phyloP scores from a whole-genome alignment of 2,329 filamentous ascomycete genomes.

The Scedosporium dehoogii region DNA sequence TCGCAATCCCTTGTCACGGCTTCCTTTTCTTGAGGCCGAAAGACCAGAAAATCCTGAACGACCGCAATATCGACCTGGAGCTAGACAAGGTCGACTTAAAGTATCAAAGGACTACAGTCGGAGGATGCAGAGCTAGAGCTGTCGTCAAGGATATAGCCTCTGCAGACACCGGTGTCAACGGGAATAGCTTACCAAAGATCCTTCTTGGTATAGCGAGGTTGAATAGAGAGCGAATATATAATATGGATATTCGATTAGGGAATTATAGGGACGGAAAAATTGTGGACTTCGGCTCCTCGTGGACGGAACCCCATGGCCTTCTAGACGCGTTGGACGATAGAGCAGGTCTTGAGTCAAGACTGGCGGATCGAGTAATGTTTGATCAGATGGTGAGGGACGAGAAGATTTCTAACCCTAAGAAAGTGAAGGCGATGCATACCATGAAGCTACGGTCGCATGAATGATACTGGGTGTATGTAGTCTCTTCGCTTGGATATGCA shows the following conservation, averaged over 20 bases:
- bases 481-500: no score
- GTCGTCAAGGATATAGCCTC: constrained; percentile 13
- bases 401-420: constrained; percentile 6
- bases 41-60: constrained; percentile 7
- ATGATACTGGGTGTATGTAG: no score
- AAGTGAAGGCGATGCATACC: background rate
- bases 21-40: constrained; percentile 9
- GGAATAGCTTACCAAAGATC: background rate
- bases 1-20: constrained; percentile 9
- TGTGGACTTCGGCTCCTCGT: constrained; percentile 13
- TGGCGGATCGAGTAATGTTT: constrained; percentile 11
- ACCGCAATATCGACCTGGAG: constrained; percentile 8
- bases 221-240: constrained; percentile 10
- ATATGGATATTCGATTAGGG: constrained; percentile 11
- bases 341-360: background rate
- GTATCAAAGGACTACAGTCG: constrained; percentile 10
- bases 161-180: constrained; percentile 6
- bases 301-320: constrained; percentile 12
- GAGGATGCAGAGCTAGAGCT: constrained; percentile 9
- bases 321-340: constrained; percentile 6
- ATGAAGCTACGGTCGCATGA: background rate
- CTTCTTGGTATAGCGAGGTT: constrained; percentile 5
- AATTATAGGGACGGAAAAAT: constrained; percentile 11
- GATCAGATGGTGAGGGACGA: constrained; percentile 12
- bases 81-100: constrained; percentile 6